phyloP scores from a whole-genome alignment of 805 yeast genomes.

The Candida mattraensis region DNA sequence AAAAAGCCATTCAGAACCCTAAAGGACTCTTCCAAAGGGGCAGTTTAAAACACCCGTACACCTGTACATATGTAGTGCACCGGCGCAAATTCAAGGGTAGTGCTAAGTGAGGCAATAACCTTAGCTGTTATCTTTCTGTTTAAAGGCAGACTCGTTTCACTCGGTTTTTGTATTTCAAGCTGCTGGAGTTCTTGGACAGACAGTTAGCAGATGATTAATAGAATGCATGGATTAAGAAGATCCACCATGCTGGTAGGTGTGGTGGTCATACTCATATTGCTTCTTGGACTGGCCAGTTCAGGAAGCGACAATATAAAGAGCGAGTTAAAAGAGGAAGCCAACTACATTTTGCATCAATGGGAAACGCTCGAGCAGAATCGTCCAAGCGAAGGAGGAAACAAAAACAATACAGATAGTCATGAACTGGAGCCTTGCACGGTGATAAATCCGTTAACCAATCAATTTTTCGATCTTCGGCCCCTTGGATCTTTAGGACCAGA shows the following conservation, averaged over 20 bases:
- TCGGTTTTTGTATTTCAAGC: too few relatives aligned
- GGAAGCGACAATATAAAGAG: constrained; percentile 6
- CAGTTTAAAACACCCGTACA: too few relatives aligned
- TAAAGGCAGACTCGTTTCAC: too few relatives aligned
- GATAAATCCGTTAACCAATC: constrained; percentile 42
- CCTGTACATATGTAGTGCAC: too few relatives aligned
- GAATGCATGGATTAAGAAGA: too few relatives aligned
- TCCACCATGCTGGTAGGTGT: constrained; percentile 2
- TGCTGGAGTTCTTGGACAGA: too few relatives aligned
- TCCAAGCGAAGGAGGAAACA: constrained; percentile 1
- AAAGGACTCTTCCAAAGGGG: too few relatives aligned
- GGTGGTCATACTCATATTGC: neutral
- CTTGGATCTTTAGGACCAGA: constrained; percentile 34
- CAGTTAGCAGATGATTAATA: too few relatives aligned
- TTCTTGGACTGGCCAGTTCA: constrained; percentile 8
- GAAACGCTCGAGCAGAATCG: constrained; percentile 6
- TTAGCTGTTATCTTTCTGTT: too few relatives aligned
- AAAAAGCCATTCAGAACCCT: too few relatives aligned
- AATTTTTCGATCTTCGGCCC: constrained; percentile 46
- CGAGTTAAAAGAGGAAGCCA: constrained; percentile 18
- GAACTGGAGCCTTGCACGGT: constrained; percentile 42
- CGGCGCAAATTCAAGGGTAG: too few relatives aligned
- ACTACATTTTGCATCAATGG: constrained; percentile 12
- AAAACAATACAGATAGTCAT: constrained; percentile 11
- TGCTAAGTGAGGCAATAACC: too few relatives aligned